Evolutionary conservation across 202 grass and related monocot genomes (phyloP).

Genomic region (Setaria viridis): DNA sequence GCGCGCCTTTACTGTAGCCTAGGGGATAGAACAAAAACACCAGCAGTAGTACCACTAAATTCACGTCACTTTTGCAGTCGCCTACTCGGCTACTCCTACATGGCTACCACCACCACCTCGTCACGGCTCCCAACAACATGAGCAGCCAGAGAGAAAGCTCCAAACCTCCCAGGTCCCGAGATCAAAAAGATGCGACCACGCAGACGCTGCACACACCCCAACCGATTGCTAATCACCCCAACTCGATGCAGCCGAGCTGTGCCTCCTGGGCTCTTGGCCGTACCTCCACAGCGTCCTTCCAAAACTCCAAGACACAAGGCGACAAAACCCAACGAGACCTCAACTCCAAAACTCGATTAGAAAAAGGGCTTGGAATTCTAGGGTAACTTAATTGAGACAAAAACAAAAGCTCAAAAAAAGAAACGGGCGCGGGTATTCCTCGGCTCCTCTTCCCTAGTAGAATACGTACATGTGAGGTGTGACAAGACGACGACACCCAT

Average conservation of each 20-base stretch:
- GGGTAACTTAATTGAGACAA: background rate
- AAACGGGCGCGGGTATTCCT: background rate
- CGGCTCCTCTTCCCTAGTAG: constrained; percentile 36
- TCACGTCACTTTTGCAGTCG: constrained; percentile 34
- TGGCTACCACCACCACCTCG: background rate
- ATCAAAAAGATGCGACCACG: background rate
- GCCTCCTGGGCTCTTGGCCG: constrained; percentile 4
- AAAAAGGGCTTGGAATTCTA: background rate
- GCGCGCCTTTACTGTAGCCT: background rate
- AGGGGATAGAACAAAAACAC: background rate
- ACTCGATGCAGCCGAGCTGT: constrained; percentile 3
- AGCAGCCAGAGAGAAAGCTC: constrained; percentile 45
- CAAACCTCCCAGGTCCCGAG: constrained; percentile 38
- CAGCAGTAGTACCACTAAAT: background rate
- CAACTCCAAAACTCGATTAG: background rate
- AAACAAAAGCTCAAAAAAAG: background rate
- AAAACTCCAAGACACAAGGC: constrained; percentile 44
- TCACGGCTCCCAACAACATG: constrained; percentile 11
- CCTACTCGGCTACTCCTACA: background rate
- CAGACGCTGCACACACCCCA: background rate
- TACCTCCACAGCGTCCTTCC: constrained; percentile 45
- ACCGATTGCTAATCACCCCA: background rate
- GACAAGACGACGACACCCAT: constrained; percentile 32
- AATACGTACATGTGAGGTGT: constrained; percentile 40
- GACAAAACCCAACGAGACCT: constrained; percentile 15